Evolutionary conservation across 257 asterid genomes (phyloP).

Genomic region (Hygrophila difformis): DNA sequence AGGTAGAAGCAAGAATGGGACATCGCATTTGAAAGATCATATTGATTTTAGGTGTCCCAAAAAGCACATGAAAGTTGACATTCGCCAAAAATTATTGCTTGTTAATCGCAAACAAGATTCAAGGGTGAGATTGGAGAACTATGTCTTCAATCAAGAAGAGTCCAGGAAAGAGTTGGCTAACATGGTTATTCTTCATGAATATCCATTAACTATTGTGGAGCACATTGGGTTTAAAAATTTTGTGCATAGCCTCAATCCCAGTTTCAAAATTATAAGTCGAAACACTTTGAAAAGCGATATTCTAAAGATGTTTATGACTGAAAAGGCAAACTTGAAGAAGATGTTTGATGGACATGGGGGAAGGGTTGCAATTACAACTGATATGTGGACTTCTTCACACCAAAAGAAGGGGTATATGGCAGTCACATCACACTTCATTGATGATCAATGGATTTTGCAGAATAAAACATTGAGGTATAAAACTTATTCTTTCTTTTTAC

Average conservation of each 20-base stretch:
- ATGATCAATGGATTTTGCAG: constrained; percentile 1
- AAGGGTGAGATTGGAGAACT: neutral
- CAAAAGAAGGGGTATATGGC: constrained; percentile 12
- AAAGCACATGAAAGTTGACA: neutral
- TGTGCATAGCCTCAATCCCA: constrained; percentile 1
- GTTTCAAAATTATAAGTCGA: neutral
- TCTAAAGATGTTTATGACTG: constrained; percentile 2
- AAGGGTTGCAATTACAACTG: constrained; percentile 11
- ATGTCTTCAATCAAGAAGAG: neutral
- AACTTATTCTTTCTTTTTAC: neutral
- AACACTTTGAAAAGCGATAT: constrained; percentile 1
- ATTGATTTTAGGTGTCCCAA: neutral
- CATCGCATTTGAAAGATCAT: neutral
- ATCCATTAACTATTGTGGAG: neutral
- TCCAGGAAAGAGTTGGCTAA: neutral
- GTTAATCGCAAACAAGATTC: neutral
- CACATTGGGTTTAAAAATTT: constrained; percentile 1
- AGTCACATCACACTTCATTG: constrained; percentile 7
- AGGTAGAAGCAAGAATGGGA: neutral
- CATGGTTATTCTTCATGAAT: constrained; percentile 5
- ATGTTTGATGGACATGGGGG: neutral
- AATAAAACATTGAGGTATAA: neutral
- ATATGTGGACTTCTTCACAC: constrained; percentile 12
- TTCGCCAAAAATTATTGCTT: neutral
- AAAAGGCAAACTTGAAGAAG: neutral